A percentile compares a stretch with the other conserved stretches of the same genome.
Conservation (phyloP, 495 filamentous ascomycete genomes). For the Hamigera avellanea region DNA sequence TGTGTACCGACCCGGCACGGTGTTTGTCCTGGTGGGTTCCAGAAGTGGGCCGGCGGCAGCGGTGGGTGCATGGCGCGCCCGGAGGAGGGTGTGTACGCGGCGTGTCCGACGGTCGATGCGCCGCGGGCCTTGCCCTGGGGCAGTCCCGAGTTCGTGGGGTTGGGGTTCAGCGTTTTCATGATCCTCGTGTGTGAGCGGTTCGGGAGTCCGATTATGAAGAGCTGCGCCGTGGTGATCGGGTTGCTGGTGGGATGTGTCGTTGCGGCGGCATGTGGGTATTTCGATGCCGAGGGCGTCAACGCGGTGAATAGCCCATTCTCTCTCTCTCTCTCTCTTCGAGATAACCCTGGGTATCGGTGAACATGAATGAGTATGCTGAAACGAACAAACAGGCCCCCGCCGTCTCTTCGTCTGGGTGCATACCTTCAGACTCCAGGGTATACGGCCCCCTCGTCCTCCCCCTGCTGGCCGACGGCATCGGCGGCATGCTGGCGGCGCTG, state of each 20-base stretch:
- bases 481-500: conserved; percentile 63
- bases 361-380: neutral
- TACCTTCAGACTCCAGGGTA: conserved; percentile 67
- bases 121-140: neutral
- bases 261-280: conserved; percentile 75
- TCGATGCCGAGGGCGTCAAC: conserved; percentile 58
- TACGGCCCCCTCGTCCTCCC: conserved; percentile 82
- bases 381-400: conserved; percentile 33
- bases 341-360: too few species aligned
- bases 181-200: conserved; percentile 81
- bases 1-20: conserved; percentile 20
- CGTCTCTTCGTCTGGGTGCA: conserved; percentile 85
- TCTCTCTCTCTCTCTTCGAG: neutral
- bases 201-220: conserved; percentile 68
- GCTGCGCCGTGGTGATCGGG: conserved; percentile 67
- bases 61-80: neutral
- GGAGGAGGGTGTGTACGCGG: neutral
- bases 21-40: conserved; percentile 46
- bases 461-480: conserved; percentile 65
- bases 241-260: conserved; percentile 82
- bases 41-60: neutral
- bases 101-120: neutral
- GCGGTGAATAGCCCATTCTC: conserved; percentile 12
- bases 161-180: conserved; percentile 85
- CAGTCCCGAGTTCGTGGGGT: conserved; percentile 64